Evolutionary conservation across 306 rosid species (phyloP).

Genomic region (Lathyrus oleraceus): DNA sequence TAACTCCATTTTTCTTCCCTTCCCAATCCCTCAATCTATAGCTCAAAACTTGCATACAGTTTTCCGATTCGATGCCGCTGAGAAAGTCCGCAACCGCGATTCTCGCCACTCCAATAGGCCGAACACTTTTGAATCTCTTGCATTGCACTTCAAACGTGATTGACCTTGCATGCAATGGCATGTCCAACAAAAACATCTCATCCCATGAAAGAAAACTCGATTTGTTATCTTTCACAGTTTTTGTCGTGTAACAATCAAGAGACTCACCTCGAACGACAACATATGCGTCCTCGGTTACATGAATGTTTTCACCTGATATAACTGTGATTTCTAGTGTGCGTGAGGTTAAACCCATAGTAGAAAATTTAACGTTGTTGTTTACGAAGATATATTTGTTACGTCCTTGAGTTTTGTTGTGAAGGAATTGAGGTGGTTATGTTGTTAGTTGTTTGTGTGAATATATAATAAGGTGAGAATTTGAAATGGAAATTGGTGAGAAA

Average conservation of each 20-base stretch:
- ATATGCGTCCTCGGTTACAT: conserved; percentile 36
- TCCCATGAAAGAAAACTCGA: conserved; percentile 46
- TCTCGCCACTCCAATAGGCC: conserved; percentile 42
- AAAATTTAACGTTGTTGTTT: not conserved
- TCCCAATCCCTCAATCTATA: conserved; percentile 55
- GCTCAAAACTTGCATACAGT: conserved; percentile 46
- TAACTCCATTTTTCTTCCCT: conserved; percentile 56
- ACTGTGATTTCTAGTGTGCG: conserved; percentile 49
- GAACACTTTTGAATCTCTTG: conserved; percentile 33
- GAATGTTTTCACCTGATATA: conserved; percentile 46
- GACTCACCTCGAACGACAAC: conserved; percentile 44
- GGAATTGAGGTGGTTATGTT: not conserved
- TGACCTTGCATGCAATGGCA: conserved; percentile 45
- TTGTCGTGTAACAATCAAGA: conserved; percentile 31
- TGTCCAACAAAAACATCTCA: conserved; percentile 41
- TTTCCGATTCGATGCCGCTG: conserved; percentile 26
- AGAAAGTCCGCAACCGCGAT: conserved; percentile 48
- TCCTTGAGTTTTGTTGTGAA: not conserved
- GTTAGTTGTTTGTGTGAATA: not conserved
- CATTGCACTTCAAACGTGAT: conserved; percentile 51
- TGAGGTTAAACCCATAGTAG: conserved; percentile 2
- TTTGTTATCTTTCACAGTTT: conserved; percentile 25
- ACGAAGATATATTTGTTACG: not conserved
- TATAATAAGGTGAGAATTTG: not conserved
- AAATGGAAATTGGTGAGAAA: conserved; percentile 13